phyloP scores from a whole-genome alignment of 1,284 basidiomycete species.

The Chiua sp. region DNA sequence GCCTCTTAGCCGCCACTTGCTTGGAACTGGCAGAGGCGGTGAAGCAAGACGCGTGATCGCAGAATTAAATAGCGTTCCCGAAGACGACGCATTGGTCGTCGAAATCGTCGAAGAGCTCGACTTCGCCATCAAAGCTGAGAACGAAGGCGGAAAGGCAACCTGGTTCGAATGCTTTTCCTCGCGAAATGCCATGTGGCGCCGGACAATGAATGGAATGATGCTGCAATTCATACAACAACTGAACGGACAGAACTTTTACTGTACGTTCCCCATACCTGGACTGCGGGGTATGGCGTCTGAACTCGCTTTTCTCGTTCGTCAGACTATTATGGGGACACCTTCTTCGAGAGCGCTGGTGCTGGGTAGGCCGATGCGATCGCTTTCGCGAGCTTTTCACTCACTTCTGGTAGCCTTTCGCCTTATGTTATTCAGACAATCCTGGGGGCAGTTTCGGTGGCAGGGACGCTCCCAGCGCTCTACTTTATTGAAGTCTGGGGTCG shows the following conservation, averaged over 20 bases:
- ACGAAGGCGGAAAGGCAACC: constrained; percentile 78
- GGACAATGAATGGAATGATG: constrained; percentile 81
- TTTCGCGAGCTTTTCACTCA: not conserved
- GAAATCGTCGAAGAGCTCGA: constrained; percentile 67
- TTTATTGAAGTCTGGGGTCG: constrained; percentile 73
- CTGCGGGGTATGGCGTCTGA: not conserved
- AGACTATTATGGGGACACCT: constrained; percentile 85
- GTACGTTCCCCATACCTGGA: constrained; percentile 43
- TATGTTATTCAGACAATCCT: constrained; percentile 78
- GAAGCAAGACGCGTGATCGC: constrained; percentile 70
- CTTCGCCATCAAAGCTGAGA: constrained; percentile 70
- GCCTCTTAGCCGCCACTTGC: constrained; percentile 59
- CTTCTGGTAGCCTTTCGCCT: constrained; percentile 55
- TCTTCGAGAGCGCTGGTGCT: constrained; percentile 80
- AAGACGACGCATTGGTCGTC: constrained; percentile 34
- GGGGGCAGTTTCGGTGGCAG: constrained; percentile 70
- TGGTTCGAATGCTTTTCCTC: constrained; percentile 82
- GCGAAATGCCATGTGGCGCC: constrained; percentile 71
- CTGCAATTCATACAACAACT: constrained; percentile 83
- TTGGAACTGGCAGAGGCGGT: constrained; percentile 55
- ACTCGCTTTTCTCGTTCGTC: not conserved
- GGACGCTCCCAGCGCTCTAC: constrained; percentile 66
- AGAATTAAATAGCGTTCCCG: constrained; percentile 63
- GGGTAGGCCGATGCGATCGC: constrained; percentile 40
- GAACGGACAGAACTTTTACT: constrained; percentile 79